These are phyloP conservation scores for Chamaecyparis obtusa DNA, from an alignment of 75 land plant genomes.

Conservation along the genomic window DNA sequence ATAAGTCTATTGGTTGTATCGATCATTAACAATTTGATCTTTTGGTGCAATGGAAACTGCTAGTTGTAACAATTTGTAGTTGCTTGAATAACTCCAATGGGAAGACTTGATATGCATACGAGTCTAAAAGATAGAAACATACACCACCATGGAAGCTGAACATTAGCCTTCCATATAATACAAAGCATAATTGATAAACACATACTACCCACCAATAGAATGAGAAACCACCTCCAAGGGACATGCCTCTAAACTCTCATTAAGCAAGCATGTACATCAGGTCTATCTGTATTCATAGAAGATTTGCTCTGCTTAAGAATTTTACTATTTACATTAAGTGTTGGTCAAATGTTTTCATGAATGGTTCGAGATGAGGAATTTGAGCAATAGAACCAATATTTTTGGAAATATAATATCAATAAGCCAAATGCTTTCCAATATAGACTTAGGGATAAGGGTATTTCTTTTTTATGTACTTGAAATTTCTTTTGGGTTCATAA, in stretches of 20 bases:
- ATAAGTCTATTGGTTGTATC: no score
- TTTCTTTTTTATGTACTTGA: neutral
- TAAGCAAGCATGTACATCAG: constrained; percentile 22
- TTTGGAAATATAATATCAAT: neutral
- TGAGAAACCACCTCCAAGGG: constrained; percentile 27
- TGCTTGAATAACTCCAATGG: constrained; percentile 39
- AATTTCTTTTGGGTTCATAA: neutral
- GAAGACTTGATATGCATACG: constrained; percentile 24
- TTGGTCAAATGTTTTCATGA: neutral
- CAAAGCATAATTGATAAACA: constrained; percentile 14
- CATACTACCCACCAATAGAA: constrained; percentile 4
- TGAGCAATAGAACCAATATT: neutral
- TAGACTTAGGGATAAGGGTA: neutral
- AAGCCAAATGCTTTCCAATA: no score
- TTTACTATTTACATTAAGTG: constrained; percentile 17
- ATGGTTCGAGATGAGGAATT: neutral
- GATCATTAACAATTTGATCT: no score
- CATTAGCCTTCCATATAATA: constrained; percentile 17
- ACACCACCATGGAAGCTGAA: constrained; percentile 41
- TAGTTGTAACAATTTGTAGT: no score
- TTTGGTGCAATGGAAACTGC: no score
- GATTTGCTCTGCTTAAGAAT: constrained; percentile 19
- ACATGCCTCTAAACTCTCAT: constrained; percentile 23
- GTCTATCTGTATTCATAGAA: constrained; percentile 6
- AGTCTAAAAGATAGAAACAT: constrained; percentile 25